Evolutionary conservation across 768 basidiomycete species (phyloP), one percentile per base, ranked within the genome.

Genomic region (Hericium erinaceus): DNA sequence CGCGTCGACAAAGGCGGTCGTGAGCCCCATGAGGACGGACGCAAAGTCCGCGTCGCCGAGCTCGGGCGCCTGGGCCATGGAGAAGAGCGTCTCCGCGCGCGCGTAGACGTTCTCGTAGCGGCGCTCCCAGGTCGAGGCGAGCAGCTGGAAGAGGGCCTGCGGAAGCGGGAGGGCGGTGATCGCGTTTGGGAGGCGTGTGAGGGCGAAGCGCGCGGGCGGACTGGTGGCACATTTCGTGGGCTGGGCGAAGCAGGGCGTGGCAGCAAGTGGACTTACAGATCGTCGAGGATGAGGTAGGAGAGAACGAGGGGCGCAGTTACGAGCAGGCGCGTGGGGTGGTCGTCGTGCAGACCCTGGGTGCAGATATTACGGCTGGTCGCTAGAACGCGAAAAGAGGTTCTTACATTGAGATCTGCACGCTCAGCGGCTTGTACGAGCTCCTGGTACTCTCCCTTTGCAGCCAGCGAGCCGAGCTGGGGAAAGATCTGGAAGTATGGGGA

Each of bases 231-330:
- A 3, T 51, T 51, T 4, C 8, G 9, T 33, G 33, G 26, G 26
- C 33, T 8, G 9, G 33, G 33, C 33, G 9, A 6, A 6, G 8
- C 22, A 33, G 33, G 6, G 6, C 2, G 2, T 33, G 33, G 33
- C 1, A 33, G 33, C 7, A 8, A 8, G 7, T 26, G 28, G 16
- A 70, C 84, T 65, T 63, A 85, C 87, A 83, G 65, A 58, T 87
- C 76, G 62, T 89, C 81, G 41, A 77, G 57, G 46, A 84, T 83
- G 46, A 89, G 73, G 69, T 87, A 84, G 4, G 79, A 76, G 12
- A 90, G 75, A 20, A 86, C 80, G 37, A 89, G 70, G 13, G 86
- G 85, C 3, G 77, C 75, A 11, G 78, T 74, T 38, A 85, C 64
- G 39, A 86, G 70, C 18, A 89, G 57, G 8, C 68, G 63, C n/a